Base-by-base conservation (phyloP, 805 yeast genomes). In the Brettanomyces sp. region DNA sequence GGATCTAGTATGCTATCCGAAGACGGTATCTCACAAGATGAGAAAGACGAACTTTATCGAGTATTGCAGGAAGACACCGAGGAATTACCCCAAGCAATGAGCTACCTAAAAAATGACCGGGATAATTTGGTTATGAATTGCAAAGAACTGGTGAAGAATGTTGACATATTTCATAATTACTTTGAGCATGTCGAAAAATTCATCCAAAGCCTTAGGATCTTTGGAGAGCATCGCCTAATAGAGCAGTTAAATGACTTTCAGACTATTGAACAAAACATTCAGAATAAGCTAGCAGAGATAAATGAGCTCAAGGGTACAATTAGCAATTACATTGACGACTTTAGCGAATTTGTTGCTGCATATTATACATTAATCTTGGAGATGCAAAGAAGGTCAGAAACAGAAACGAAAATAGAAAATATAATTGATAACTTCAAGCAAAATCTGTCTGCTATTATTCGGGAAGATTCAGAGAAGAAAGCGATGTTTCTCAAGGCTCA, bases 31-130 rank as follows among this genome's bases (percentile, higher is more conserved):
- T 46, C 59, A 3, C 56, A 49, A 5, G 54, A 48, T 1, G 71
- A 67, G 45, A 65, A 65, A 48, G 44, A 53, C 25, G 72, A 75
- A 52, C 57, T 77, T 12, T 60, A 70, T 14, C 59, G 66, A 2
- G 76, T 81, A 2, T 64, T 84, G 3, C 62, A 63, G 18, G 69
- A 68, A 41, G 90, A 82, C 55, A 67, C 73, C 18, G 53, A 57
- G 4, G 86, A 85, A 49, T 67, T 85, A 4, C 75, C 78, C 1
- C 72, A 69, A 1, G 86, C 85, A 0, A 57, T 80, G 14, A 63
- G 59, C 9, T 74, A 73, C n/a, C 56, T 81, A 36, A 60, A 63
- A 9, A 72, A 67, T 36, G 67, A 68, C 32, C 58, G 59, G 36
- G 57, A 55, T 30, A 50, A 56, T 4, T 56, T 64, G 9, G 47